Base-by-base conservation (phyloP, 176 grass and related monocot species). In the Triticum aestivum region DNA sequence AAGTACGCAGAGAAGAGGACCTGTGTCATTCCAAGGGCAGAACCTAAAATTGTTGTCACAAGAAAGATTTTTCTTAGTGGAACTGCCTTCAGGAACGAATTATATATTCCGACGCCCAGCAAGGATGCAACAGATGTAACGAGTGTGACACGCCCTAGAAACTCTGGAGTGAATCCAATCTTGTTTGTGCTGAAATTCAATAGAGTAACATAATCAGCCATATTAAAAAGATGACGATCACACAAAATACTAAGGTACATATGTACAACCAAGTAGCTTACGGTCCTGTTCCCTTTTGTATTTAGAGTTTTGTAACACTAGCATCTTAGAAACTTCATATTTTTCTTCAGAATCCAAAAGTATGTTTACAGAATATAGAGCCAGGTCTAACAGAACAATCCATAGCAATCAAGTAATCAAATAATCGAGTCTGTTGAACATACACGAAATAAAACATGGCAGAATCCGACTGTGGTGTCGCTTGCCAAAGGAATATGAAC, bases 401-500 rank as follows among this genome's bases (percentile, higher is more conserved):
- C 18, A 65, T 17, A 87, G 80, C 35, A 83, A 79, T 44, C 61
- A 91, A 80, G 20, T 17, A 21, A 66, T 26, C 20, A 87, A 79
- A 79, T 65, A 18, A 45, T 76, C 14, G 35, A 84, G 68, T 61
- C 8, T 69, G 9, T 20, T 21, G 52, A 88, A 81, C 95, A 49
- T 98, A 98, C 95, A 83, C 81, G 56, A 98, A 98, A 75, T 87
- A 98, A 81, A 98, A 98, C 93, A 93, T 95, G 61, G 95, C 95
- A 69, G 95, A 95, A 63, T 98, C 95, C 11, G 95, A 98, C 34
- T 98, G 95, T 47, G 95, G 95, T 77, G 95, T 98, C 67, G 95
- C 95, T 91, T 98, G 95, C 95, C 95, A 98, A 77, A 98, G 89
- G 86, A 98, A 98, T 87, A 98, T 90, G 77, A 98, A 98, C 54